phyloP scores from a whole-genome alignment of 352 stramenopile species.

The Hyaloperonospora arabidopsidis region DNA sequence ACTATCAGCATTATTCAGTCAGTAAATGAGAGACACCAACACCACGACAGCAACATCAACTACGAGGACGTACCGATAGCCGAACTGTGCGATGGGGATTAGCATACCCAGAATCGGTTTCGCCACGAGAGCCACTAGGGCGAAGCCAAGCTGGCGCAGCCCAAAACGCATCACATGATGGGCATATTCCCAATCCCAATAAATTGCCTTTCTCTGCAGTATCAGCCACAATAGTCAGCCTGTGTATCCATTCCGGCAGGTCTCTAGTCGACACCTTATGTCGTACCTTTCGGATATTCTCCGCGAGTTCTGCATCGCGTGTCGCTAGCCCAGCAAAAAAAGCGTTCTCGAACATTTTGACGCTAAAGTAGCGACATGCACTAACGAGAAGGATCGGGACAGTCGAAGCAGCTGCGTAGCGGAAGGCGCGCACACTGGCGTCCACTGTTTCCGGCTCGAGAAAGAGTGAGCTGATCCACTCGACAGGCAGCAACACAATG shows the following conservation, averaged over 20 bases:
- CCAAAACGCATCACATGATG: constrained; percentile 40
- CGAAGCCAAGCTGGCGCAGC: constrained; percentile 44
- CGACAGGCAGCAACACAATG: constrained; percentile 43
- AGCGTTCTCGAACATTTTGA: constrained; percentile 57
- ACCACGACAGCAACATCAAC: neutral
- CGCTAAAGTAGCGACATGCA: constrained; percentile 46
- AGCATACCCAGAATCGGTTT: constrained; percentile 44
- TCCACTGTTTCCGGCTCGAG: constrained; percentile 36
- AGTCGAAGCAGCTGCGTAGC: constrained; percentile 38
- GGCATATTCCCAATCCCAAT: constrained; percentile 71
- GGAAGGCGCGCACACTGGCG: constrained; percentile 41
- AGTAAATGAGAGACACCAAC: neutral
- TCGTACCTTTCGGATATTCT: constrained; percentile 34
- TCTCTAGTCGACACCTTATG: neutral
- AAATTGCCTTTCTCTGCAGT: constrained; percentile 43
- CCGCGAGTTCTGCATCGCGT: constrained; percentile 34
- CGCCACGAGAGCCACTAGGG: constrained; percentile 39
- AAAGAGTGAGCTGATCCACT: constrained; percentile 47
- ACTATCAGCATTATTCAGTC: constrained; percentile 17
- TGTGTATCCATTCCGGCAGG: neutral
- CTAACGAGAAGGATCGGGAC: constrained; percentile 54
- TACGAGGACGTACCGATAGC: constrained; percentile 37
- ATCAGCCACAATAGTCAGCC: neutral
- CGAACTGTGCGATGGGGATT: constrained; percentile 49
- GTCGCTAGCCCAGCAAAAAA: constrained; percentile 57